Percentiles rank a stretch among this genome's conserved stretches.
phyloP scores from a whole-genome alignment of 805 yeast species.

The Kazachstania taianensis region DNA sequence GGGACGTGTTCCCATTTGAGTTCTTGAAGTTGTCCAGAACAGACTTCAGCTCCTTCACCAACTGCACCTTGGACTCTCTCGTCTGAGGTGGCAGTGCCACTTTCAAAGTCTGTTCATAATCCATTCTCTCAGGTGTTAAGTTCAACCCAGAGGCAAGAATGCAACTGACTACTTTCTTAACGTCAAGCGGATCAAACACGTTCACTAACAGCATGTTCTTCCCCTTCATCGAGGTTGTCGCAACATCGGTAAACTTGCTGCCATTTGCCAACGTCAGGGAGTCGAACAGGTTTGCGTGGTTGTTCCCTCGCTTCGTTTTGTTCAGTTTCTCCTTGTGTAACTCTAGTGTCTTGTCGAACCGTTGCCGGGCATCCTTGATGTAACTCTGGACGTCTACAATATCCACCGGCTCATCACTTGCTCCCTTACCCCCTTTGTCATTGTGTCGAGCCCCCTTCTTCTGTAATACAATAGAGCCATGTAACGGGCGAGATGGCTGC shows the following conservation, averaged over 20 bases:
- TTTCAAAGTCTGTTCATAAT: constrained; percentile 58
- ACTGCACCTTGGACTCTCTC: constrained; percentile 48
- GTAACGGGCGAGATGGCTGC: no score
- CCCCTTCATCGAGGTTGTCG: constrained; percentile 63
- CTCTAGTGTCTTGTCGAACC: constrained; percentile 40
- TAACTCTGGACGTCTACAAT: constrained; percentile 7
- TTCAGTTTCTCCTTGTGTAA: constrained; percentile 45
- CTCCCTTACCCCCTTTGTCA: neutral
- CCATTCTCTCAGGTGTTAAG: constrained; percentile 71
- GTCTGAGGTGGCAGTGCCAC: constrained; percentile 70
- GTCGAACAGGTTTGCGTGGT: constrained; percentile 60
- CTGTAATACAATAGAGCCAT: no score
- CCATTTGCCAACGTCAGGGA: constrained; percentile 41
- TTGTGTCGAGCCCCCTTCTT: neutral
- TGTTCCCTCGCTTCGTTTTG: constrained; percentile 59
- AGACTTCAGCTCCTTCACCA: constrained; percentile 53
- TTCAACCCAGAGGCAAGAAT: constrained; percentile 60
- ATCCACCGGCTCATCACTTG: neutral
- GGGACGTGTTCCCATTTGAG: constrained; percentile 37
- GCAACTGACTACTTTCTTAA: constrained; percentile 59
- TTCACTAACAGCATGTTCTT: constrained; percentile 60
- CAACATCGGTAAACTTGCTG: constrained; percentile 48
- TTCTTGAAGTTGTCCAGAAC: constrained; percentile 53
- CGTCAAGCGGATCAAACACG: constrained; percentile 72
- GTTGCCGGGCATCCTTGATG: constrained; percentile 7